Evolutionary conservation across 352 stramenopile species (phyloP).

Genomic region (Globisporangium irregulare): DNA sequence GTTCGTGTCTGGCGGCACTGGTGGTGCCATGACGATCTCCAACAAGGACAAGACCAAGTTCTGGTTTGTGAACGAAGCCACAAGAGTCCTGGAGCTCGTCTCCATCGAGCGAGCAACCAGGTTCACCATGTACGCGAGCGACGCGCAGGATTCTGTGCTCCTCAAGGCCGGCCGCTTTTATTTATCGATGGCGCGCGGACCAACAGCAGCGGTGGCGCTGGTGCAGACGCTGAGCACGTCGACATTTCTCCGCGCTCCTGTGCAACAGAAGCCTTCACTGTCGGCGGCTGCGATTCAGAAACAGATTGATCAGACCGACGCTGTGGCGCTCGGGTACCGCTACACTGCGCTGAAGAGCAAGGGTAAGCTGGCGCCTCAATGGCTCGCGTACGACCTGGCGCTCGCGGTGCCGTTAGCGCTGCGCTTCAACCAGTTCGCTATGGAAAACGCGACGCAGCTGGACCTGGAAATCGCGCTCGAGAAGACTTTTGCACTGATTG

Average conservation of each 20-base stretch:
- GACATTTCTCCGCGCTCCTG: not conserved
- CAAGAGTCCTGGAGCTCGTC: not conserved
- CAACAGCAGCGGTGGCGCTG: not conserved
- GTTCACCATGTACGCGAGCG: conserved; percentile 7
- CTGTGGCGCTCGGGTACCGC: not conserved
- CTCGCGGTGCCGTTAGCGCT: not conserved
- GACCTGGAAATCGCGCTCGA: not conserved
- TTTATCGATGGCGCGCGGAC: not conserved
- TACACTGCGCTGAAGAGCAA: conserved; percentile 1
- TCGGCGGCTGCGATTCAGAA: not conserved
- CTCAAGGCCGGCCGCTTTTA: not conserved
- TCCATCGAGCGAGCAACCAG: not conserved
- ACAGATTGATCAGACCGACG: not conserved
- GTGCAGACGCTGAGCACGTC: conserved; percentile 2
- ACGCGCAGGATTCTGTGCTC: not conserved
- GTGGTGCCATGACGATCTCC: not conserved
- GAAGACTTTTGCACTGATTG: not conserved
- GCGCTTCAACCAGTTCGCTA: not conserved
- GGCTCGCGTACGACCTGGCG: conserved; percentile 4
- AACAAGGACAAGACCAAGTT: conserved; percentile 3
- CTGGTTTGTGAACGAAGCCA: not conserved
- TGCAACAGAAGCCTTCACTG: not conserved
- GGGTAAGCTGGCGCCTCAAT: not conserved
- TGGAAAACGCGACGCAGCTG: not conserved
- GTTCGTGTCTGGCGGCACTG: not conserved